Base-by-base conservation (phyloP, 2,329 filamentous ascomycete genomes). In the Escovopsis sp. region DNA sequence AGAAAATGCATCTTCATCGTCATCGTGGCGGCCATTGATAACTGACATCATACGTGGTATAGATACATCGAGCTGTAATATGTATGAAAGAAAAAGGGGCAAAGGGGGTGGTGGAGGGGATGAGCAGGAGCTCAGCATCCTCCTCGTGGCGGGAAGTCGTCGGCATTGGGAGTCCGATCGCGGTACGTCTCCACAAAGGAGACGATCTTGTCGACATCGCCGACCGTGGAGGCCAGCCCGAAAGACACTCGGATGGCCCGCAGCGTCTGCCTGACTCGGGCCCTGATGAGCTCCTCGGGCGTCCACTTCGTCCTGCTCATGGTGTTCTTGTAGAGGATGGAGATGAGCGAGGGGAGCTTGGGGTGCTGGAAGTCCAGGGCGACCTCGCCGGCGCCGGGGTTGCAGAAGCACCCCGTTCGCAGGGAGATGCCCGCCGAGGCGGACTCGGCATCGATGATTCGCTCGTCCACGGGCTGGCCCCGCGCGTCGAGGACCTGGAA, bases 331-430 rank as follows among this genome's bases (percentile, higher is more conserved):
- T 23, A 37, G 12, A 26, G 28, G 5, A n/a, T 11, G 11, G 33
- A 28, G 11, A 32, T 32, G 28, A 43, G 38, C 15, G 37, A 33
- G n/a, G 12, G 12, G n/a, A 47, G 23, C 3, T 26, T 19, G 4
- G 18, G 30, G 9, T 36, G 19, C 3, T 50, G 45, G n/a, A 64
- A 39, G 3, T 50, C 55, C 12, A 65, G 52, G 0, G 60, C 60
- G 1, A 49, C 48, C 49, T 65, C 62, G 12, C 58, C 59, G 0
- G 54, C 63, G 3, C 63, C 63, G 0, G 63, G 63, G 34, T 66
- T 66, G 45, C 63, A 66, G 47, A 66, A 66, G 38, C 63, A 66
- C 4, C 63, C 63, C 2, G 62, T 65, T 10, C 63, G 54, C 8
- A 66, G 45, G 6, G 62, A 64, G 26, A 66, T 65, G 36, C 49